A percentile compares a stretch with the other conserved stretches of the same genome.
Conservation (phyloP, 2,329 filamentous ascomycete species). For the Cercospora beticola region DNA sequence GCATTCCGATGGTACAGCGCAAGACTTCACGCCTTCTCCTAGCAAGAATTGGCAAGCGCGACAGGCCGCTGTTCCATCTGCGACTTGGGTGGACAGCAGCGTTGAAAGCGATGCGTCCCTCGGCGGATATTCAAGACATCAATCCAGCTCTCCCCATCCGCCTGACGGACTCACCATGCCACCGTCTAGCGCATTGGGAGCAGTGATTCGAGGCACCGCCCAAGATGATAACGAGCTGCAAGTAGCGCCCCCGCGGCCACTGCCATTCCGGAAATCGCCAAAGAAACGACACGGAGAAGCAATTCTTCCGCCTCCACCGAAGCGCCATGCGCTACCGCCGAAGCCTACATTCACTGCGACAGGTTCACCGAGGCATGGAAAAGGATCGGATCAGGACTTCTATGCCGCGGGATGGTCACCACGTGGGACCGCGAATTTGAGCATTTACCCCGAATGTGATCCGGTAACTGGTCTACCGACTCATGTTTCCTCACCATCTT, state of each 20-base stretch:
- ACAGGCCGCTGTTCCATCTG: not conserved
- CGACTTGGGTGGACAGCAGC: not conserved
- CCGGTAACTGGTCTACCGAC: not conserved
- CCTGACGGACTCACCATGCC: not conserved
- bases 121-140: not conserved
- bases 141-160: not conserved
- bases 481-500: not conserved
- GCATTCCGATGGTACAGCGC: not conserved
- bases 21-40: slow-evolving; percentile 10
- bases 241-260: slow-evolving; percentile 4
- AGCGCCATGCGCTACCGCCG: not conserved
- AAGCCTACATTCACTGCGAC: not conserved
- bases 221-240: slow-evolving; percentile 5
- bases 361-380: not conserved
- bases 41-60: slow-evolving; percentile 2
- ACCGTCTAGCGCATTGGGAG: slow-evolving; percentile 9
- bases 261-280: not conserved
- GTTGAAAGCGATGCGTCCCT: slow-evolving; percentile 2
- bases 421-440: not conserved
- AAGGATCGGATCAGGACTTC: not conserved
- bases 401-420: not conserved
- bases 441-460: not conserved
- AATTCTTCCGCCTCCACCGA: not conserved
- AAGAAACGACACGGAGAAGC: slow-evolving; percentile 4
- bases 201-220: slow-evolving; percentile 6